phyloP scores from a whole-genome alignment of 495 filamentous ascomycete genomes.

The Talaromyces liani region DNA sequence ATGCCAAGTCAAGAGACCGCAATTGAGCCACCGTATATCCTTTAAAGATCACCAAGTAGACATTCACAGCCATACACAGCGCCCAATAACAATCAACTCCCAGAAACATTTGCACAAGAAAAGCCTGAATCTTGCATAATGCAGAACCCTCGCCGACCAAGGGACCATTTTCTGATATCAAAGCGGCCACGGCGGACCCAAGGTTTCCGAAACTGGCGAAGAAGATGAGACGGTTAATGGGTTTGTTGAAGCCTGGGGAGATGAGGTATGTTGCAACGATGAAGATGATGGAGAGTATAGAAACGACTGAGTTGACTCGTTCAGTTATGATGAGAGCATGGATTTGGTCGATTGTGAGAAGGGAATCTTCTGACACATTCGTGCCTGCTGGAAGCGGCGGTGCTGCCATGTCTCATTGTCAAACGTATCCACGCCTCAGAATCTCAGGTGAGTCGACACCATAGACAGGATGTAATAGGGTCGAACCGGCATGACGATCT shows the following conservation, averaged over 20 bases:
- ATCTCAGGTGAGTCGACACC: background rate
- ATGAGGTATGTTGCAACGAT: conserved; percentile 9
- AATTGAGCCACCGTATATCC: conserved; percentile 55
- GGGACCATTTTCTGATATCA: conserved; percentile 50
- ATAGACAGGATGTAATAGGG: background rate
- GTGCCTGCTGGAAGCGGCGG: background rate
- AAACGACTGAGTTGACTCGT: conserved; percentile 11
- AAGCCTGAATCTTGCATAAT: conserved; percentile 62
- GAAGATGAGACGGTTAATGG: conserved; percentile 71
- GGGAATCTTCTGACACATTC: background rate
- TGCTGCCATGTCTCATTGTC: background rate
- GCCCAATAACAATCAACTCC: conserved; percentile 59
- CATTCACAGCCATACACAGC: conserved; percentile 70
- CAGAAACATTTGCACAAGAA: conserved; percentile 54
- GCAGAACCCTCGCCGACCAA: conserved; percentile 24
- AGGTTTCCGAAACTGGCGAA: conserved; percentile 70
- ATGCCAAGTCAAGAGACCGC: conserved; percentile 54
- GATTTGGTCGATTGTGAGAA: background rate
- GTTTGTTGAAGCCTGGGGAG: conserved; percentile 38
- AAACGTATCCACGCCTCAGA: background rate
- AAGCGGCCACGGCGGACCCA: conserved; percentile 58
- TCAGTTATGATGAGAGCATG: conserved; percentile 10
- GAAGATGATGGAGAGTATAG: conserved; percentile 8
- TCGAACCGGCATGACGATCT: background rate
- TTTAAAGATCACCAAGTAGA: conserved; percentile 69